Conservation (phyloP, 345 rosid species). For the Abelmoschus esculentus region DNA sequence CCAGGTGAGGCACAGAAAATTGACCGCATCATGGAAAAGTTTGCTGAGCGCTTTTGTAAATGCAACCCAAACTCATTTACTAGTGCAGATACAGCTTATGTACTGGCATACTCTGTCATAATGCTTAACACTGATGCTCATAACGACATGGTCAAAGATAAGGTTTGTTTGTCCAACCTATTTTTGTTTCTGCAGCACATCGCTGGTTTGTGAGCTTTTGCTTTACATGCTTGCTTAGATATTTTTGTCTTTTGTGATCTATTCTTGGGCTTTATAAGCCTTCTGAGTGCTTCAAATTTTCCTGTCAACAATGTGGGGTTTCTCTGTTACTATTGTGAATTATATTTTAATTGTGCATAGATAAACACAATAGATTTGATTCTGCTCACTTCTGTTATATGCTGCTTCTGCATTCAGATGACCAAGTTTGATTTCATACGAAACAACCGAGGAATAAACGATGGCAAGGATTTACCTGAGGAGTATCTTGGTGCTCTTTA, state of each 20-base stretch:
- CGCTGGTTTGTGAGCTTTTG: background rate
- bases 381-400: slow-evolving; percentile 19
- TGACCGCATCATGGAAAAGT: slow-evolving; percentile 97
- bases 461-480: slow-evolving; percentile 95
- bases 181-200: slow-evolving; percentile 12
- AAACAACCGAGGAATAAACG: slow-evolving; percentile 92
- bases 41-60: slow-evolving; percentile 95
- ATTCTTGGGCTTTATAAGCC: background rate
- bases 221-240: background rate
- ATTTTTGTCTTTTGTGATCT: background rate
- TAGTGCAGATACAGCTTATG: slow-evolving; percentile 96
- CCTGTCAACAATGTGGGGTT: background rate
- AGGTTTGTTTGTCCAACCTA: slow-evolving; percentile 49
- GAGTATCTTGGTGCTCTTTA: slow-evolving; percentile 73
- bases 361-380: slow-evolving; percentile 5
- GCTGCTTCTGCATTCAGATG: slow-evolving; percentile 50
- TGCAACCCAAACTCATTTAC: slow-evolving; percentile 87
- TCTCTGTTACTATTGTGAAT: background rate
- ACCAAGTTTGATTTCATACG: slow-evolving; percentile 76
- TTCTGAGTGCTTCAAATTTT: background rate
- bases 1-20: slow-evolving; percentile 99
- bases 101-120: slow-evolving; percentile 95
- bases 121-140: slow-evolving; percentile 98
- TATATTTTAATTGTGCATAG: background rate
- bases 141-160: slow-evolving; percentile 89